phyloP scores from a whole-genome alignment of 202 grass and related monocot genomes.

The Tripidium arundinaceum region DNA sequence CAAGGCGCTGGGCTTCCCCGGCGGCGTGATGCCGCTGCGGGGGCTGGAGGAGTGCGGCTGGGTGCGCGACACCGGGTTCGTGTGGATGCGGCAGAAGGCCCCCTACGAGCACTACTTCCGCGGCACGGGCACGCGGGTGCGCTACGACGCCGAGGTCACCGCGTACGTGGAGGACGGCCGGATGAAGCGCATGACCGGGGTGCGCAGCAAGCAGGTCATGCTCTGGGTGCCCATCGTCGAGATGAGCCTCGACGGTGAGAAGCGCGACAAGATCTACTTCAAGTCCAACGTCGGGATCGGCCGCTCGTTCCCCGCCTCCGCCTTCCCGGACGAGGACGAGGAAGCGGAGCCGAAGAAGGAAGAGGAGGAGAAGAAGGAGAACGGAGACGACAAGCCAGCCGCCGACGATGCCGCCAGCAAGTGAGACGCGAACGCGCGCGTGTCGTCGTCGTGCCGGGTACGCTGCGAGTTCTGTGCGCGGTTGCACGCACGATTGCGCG shows the following conservation, averaged over 20 bases:
- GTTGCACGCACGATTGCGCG: neutral
- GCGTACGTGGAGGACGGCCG: conserved; percentile 68
- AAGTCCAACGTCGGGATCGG: conserved; percentile 75
- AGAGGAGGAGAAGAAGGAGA: too few relatives aligned
- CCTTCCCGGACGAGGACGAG: conserved; percentile 53
- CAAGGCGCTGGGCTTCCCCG: conserved; percentile 54
- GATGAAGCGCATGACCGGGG: conserved; percentile 88
- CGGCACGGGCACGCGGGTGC: conserved; percentile 50
- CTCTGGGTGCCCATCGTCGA: conserved; percentile 88
- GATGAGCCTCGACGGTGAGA: conserved; percentile 69
- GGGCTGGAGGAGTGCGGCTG: conserved; percentile 71
- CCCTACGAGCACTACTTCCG: conserved; percentile 82
- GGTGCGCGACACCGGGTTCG: conserved; percentile 74
- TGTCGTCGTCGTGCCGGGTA: too few relatives aligned
- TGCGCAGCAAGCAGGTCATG: conserved; percentile 79
- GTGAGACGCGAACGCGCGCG: too few relatives aligned
- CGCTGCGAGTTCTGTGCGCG: neutral
- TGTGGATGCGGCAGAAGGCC: conserved; percentile 83
- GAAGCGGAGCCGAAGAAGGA: conserved; percentile 24
- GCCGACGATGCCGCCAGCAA: neutral
- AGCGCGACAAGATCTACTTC: conserved; percentile 61
- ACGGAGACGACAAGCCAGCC: neutral
- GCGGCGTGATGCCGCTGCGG: conserved; percentile 71
- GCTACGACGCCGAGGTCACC: conserved; percentile 76
- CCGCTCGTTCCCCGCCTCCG: conserved; percentile 55